Evolutionary conservation across 805 yeast genomes (phyloP), one percentile per base, ranked within the genome.

Genomic region (Allodekkera sacchari): DNA sequence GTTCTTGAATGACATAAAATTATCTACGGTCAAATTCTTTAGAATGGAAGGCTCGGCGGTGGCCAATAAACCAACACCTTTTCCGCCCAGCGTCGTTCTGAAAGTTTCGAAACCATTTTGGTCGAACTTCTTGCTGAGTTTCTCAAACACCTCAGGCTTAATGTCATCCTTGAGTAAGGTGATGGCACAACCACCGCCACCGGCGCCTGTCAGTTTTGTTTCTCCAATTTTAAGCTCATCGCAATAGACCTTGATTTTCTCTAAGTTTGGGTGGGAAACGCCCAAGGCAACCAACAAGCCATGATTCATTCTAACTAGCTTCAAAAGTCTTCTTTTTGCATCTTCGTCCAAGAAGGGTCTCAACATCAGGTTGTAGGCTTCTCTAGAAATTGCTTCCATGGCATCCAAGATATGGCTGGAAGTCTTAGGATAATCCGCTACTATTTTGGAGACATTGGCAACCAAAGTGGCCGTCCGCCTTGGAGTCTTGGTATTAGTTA

Each of bases 151-250:
- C 6, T 47, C 44, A 11, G 47, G 42, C 21, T 59, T 48, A 16
- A 55, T 55, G 3, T 60, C 63, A 25, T 69, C 74, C 29, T 71
- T 61, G 11, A 88, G 63, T 23, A 92, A 58, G 0, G 97, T 92
- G 34, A 92, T 80, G 8, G 97, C 95, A 63, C 98, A 92, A 2
- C 98, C 98, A 31, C 98, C 98, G 14, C 98, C 98, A 22, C 98
- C 98, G 0, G 98, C 98, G 25, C 98, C 98, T 0, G 98, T 92
- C 33, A 92, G 68, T 54, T 92, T 92, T 0, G 98, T 89, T 36
- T 81, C 76, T 6, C 98, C 98, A 12, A 92, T 55, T 4, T 62
- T 52, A 35, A 73, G 46, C 31, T 65, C 67, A 48, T 82, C 88
- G 16, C 84, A 69, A n/a, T 74, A 60, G 14, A 71, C 57, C 47